Evolutionary conservation across 441 rosid species (phyloP), one percentile per base, ranked within the genome.

Genomic region (Gossypium schwendimanii): DNA sequence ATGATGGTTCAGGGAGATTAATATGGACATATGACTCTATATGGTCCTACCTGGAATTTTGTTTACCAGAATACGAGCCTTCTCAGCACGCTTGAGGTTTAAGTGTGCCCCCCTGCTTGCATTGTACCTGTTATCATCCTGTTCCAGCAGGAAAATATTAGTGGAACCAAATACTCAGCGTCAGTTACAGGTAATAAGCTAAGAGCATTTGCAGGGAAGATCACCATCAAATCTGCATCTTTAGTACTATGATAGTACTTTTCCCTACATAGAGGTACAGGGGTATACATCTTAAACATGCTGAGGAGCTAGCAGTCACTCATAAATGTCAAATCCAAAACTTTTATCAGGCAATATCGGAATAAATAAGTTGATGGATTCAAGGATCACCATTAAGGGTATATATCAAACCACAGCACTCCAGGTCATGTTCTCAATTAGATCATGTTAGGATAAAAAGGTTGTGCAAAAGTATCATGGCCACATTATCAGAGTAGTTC

Each of bases 51-150:
- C 97, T 63, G 97, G 97, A 84, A 95, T 95, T 88, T 91, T 91
- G 91, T 87, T 95, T 44, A 93, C 98, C 78, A 93, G 81, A 78
- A 90, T 80, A 49, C 97, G 83, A 33, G 98, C 97, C 81, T 90
- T 93, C 78, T 95, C 98, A n/a, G 98, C 99, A 49, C 97, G 97
- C 88, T 93, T 93, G 83, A 95, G 99, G 84, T 91, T 95, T 77
- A 90, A 84, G 64, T 95, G 98, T 1, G 99, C 95, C 12, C 98
- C 99, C 84, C 97, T 84, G 80, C 98, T 90, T 21, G 98, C 91
- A 71, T 85, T 95, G 50, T 93, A 95, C 89, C 97, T 88, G 82
- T 93, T 95, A 61, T 95, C 96, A 74, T 95, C 99, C 98, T 95
- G 94, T 80, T 84, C 62, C 79, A 84, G 41, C 4, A 24, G 73